Percentiles rank a stretch among this genome's conserved stretches.
Evolutionary conservation across 495 filamentous ascomycete species (phyloP).

Genomic region (Neurospora cerealis): DNA sequence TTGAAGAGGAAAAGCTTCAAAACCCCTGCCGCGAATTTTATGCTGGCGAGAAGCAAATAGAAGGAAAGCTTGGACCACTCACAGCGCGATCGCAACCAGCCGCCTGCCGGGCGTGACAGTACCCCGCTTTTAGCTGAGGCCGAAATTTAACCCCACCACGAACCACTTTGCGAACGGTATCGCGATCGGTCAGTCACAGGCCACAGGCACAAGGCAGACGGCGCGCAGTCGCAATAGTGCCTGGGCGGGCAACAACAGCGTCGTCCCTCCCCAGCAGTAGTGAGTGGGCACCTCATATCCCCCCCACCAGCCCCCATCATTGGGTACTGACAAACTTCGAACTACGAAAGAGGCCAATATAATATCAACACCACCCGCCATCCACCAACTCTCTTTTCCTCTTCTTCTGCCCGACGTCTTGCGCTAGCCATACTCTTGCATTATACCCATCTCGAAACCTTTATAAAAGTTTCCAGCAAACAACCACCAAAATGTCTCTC

Average conservation of each 20-base stretch:
- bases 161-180: slow-evolving; percentile 1
- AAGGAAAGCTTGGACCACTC: neutral
- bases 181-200: neutral
- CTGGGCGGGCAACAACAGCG: neutral
- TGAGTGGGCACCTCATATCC: neutral
- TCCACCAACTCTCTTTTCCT: neutral
- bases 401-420: neutral
- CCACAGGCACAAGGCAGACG: neutral
- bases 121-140: slow-evolving; percentile 10
- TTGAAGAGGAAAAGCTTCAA: neutral
- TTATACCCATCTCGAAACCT: neutral
- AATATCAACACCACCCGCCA: slow-evolving; percentile 2
- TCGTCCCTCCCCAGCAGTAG: neutral
- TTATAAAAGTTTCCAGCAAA: neutral
- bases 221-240: neutral
- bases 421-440: neutral
- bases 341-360: neutral
- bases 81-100: neutral
- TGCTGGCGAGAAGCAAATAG: slow-evolving; percentile 2
- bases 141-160: slow-evolving; percentile 13
- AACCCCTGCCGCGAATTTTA: neutral
- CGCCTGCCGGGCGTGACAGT: neutral
- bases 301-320: slow-evolving; percentile 1
- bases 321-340: slow-evolving; percentile 18
- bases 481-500: slow-evolving; percentile 2